These are phyloP conservation scores for Phytophthora hybrid DNA, from an alignment of 352 stramenopile genomes.

Conservation along the genomic window DNA sequence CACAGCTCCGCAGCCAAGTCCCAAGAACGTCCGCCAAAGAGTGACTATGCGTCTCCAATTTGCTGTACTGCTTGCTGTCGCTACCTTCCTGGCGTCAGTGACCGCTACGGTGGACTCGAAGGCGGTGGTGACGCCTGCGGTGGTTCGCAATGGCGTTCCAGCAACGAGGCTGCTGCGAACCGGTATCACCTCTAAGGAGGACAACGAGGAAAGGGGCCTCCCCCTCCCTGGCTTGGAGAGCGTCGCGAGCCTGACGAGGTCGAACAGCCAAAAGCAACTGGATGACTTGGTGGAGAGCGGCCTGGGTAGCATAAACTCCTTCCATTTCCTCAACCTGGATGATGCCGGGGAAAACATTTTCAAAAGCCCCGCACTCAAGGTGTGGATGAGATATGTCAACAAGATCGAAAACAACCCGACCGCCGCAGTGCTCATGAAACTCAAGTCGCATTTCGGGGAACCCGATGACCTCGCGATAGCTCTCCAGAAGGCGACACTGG, in stretches of 20 bases:
- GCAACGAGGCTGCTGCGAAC: background rate
- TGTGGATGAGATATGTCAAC: background rate
- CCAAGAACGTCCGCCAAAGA: background rate
- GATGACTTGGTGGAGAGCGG: background rate
- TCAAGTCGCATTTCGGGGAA: background rate
- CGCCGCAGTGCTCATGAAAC: background rate
- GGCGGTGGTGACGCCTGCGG: background rate
- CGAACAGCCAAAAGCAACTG: background rate
- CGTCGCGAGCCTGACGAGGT: background rate
- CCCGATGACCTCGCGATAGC: background rate
- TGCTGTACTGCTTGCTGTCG: background rate
- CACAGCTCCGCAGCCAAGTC: background rate
- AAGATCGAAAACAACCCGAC: background rate
- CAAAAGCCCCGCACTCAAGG: background rate
- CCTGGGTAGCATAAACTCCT: background rate
- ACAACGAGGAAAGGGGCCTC: background rate
- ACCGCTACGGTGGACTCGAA: background rate
- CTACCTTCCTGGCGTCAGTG: background rate
- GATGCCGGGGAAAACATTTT: background rate
- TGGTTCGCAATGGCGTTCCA: no score
- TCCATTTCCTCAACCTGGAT: background rate
- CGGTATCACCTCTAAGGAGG: background rate
- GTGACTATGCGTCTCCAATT: background rate
- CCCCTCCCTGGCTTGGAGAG: background rate
- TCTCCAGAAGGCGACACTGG: background rate